Base-by-base conservation (phyloP, 2,329 filamentous ascomycete genomes). In the Colletotrichum sublineola region DNA sequence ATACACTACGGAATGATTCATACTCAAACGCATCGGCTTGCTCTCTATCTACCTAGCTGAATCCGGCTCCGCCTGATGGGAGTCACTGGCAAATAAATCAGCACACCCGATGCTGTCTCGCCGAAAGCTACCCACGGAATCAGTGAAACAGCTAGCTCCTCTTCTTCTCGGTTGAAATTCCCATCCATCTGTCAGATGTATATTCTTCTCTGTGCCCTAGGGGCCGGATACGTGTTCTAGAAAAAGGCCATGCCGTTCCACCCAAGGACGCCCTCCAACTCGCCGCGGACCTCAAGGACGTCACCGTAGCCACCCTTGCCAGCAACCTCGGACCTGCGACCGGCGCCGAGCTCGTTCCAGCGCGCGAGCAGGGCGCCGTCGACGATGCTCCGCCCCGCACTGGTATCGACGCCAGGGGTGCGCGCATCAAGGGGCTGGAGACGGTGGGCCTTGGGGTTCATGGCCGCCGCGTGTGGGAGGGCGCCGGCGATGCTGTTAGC, bases 381-480 rank as follows among this genome's bases (percentile, higher is more conserved):
- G 5, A 98, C 87, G 63, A 97, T 88, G 2, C 89, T 91, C 24
- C 93, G 85, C 1, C 89, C 89, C 0, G 87, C 88, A 75, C 83
- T 88, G 68, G 86, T 86, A 63, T 91, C 89, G 1, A 91, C 88
- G 18, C 86, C 88, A 0, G 88, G 83, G 7, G 78, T 81, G 71
- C 73, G 84, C 78, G 80, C 88, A 75, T 82, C 80, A 12, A 76
- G 87, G 80, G 77, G 89, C 60, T 73, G 74, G 14, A 85, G 85
- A 18, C 96, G 88, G 82, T 96, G 94, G 0, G 91, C 94, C 67
- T 93, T 91, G 2, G 94, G 93, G 81, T 98, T 98, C 62, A 98
- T 86, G 0, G 94, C 94, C 9, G 91, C 94, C 5, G 93, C 84
- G 74, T 95, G 91, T 55, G 94, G 91, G 9, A 98, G 88, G 0